phyloP scores from a whole-genome alignment of 23 red algal genomes.

The Chondrus crispus region DNA sequence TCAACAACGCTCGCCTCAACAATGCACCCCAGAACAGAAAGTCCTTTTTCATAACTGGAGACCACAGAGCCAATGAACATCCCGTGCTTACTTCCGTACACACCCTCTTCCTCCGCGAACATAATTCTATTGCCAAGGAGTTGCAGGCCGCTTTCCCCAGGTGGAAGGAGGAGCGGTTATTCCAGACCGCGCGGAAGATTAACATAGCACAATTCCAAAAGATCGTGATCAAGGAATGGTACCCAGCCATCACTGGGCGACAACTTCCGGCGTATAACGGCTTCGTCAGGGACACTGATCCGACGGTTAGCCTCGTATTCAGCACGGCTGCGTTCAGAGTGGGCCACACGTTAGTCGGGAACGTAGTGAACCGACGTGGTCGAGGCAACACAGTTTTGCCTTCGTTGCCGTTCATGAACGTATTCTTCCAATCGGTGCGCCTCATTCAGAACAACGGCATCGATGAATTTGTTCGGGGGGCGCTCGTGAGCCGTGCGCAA shows the following conservation, averaged over 20 bases:
- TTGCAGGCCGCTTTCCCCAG: not conserved
- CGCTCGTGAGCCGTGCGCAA: not conserved
- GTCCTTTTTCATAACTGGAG: constrained; percentile 35
- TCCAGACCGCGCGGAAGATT: constrained; percentile 31
- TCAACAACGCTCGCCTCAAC: not conserved
- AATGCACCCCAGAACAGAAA: constrained; percentile 2
- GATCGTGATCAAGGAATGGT: constrained; percentile 29
- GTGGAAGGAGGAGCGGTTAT: not conserved
- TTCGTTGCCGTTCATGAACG: not conserved
- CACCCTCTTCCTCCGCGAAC: constrained; percentile 41
- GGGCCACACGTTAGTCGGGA: constrained; percentile 61
- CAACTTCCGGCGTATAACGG: constrained; percentile 27
- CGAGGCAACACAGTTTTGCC: no score
- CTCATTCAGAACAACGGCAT: no score
- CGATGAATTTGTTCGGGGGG: not conserved
- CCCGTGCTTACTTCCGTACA: constrained; percentile 20
- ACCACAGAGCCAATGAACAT: constrained; percentile 44
- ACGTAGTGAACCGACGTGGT: constrained; percentile 26
- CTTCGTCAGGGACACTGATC: constrained; percentile 25
- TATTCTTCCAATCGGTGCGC: not conserved
- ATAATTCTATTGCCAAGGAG: not conserved
- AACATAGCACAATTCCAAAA: constrained; percentile 14
- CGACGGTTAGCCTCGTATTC: constrained; percentile 45
- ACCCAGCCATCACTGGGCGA: constrained; percentile 12
- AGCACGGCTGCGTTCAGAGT: constrained; percentile 60